phyloP scores from a whole-genome alignment of 371 early-diverging fungal genomes.

The Mortierella sp. region DNA sequence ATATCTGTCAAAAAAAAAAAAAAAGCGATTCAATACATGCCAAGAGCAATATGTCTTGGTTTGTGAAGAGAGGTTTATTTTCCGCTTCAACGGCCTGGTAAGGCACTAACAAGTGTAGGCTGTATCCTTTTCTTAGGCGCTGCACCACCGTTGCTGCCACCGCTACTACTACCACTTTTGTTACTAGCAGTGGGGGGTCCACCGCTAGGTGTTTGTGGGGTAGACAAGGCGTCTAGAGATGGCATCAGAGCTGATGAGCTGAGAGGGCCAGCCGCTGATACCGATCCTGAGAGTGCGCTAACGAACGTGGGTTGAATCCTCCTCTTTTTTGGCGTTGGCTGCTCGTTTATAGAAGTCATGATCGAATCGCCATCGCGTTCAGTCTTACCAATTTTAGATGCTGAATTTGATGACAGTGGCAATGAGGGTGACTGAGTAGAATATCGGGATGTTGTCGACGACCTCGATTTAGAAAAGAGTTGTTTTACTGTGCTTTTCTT shows the following conservation, averaged over 20 bases:
- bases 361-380: conserved; percentile 49
- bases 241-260: neutral
- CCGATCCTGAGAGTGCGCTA: conserved; percentile 36
- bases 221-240: neutral
- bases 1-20: neutral
- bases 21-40: neutral
- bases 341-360: conserved; percentile 27
- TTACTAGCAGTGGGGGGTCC: no score
- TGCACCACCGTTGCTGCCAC: neutral
- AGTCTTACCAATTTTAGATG: conserved; percentile 26
- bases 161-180: neutral
- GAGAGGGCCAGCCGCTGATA: neutral
- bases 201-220: neutral
- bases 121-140: conserved; percentile 49
- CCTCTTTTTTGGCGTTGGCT: conserved; percentile 47
- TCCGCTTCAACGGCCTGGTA: conserved; percentile 32
- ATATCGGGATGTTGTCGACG: neutral
- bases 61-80: neutral
- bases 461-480: conserved; percentile 22
- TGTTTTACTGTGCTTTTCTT: conserved; percentile 31
- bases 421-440: neutral
- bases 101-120: conserved; percentile 50
- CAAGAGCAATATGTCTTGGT: neutral
- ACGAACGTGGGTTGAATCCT: conserved; percentile 45
- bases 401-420: conserved; percentile 4